Percentiles rank a stretch among this genome's conserved stretches.
phyloP scores from a whole-genome alignment of 805 yeast genomes.

The Kregervanrija fluxuum region DNA sequence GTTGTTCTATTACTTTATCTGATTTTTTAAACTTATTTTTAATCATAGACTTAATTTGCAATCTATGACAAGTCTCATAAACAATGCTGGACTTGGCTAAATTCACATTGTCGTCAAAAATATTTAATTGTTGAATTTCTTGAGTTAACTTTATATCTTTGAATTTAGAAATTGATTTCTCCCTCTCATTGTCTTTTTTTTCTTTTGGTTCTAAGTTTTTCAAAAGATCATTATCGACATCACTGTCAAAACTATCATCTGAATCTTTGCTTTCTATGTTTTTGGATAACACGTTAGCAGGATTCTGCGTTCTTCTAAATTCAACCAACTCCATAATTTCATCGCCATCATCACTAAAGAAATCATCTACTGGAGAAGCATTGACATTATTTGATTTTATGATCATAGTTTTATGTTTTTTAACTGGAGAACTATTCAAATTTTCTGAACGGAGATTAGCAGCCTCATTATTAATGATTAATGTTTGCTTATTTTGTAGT shows the following conservation, averaged over 20 bases:
- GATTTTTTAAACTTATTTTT: slow-evolving; percentile 26
- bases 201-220: slow-evolving; percentile 24
- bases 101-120: slow-evolving; percentile 12
- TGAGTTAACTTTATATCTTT: slow-evolving; percentile 17
- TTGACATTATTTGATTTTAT: not conserved
- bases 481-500: too few species aligned
- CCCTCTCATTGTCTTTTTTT: slow-evolving; percentile 12
- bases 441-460: too few species aligned
- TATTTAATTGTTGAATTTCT: slow-evolving; percentile 7
- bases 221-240: slow-evolving; percentile 16
- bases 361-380: slow-evolving; percentile 8
- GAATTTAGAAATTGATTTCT: slow-evolving; percentile 6
- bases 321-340: slow-evolving; percentile 14
- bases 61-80: slow-evolving; percentile 42
- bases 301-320: too few species aligned
- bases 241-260: not conserved
- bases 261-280: not conserved
- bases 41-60: slow-evolving; percentile 33
- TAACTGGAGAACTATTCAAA: too few species aligned
- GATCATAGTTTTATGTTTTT: too few species aligned
- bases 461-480: too few species aligned
- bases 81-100: slow-evolving; percentile 37
- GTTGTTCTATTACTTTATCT: slow-evolving; percentile 34
- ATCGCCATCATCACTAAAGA: slow-evolving; percentile 24
- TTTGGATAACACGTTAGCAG: not conserved